phyloP scores from a whole-genome alignment of 1,139 yeast genomes.

The Taphrina wiesneri region DNA sequence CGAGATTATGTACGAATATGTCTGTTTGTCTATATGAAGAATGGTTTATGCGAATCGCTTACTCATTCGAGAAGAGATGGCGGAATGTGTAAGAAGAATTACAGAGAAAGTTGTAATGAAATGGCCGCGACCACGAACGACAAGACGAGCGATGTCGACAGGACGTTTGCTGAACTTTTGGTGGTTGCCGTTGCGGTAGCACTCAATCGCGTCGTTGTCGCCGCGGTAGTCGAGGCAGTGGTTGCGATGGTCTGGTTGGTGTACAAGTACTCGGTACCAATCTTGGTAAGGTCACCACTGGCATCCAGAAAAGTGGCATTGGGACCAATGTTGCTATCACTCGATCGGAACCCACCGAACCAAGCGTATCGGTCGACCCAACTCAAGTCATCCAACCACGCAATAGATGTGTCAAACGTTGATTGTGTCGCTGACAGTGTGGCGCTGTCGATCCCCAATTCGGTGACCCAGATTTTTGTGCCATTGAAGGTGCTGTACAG shows the following conservation, averaged over 20 bases:
- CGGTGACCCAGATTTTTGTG: slow-evolving; percentile 30
- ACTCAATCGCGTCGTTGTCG: neutral
- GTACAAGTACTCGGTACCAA: slow-evolving; percentile 21
- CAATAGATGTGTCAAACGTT: slow-evolving; percentile 1
- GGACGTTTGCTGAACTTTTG: neutral
- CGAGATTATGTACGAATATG: neutral
- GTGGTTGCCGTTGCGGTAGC: slow-evolving; percentile 7
- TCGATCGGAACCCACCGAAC: slow-evolving; percentile 26
- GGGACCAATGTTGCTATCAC: slow-evolving; percentile 22
- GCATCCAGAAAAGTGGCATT: slow-evolving; percentile 32
- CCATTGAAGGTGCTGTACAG: slow-evolving; percentile 10
- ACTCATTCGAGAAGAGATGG: neutral
- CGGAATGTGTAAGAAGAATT: neutral
- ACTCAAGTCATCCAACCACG: slow-evolving; percentile 22
- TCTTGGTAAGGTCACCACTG: slow-evolving; percentile 4
- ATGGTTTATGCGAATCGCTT: neutral
- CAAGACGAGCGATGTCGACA: neutral
- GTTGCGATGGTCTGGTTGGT: neutral
- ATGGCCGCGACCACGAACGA: neutral
- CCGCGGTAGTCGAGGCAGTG: neutral
- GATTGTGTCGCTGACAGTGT: neutral
- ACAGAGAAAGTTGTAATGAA: neutral
- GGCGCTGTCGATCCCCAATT: slow-evolving; percentile 18
- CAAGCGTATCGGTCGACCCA: slow-evolving; percentile 33
- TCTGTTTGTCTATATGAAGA: neutral